phyloP scores from a whole-genome alignment of 2,329 filamentous ascomycete genomes.

The Neodidymelliopsis sp. region DNA sequence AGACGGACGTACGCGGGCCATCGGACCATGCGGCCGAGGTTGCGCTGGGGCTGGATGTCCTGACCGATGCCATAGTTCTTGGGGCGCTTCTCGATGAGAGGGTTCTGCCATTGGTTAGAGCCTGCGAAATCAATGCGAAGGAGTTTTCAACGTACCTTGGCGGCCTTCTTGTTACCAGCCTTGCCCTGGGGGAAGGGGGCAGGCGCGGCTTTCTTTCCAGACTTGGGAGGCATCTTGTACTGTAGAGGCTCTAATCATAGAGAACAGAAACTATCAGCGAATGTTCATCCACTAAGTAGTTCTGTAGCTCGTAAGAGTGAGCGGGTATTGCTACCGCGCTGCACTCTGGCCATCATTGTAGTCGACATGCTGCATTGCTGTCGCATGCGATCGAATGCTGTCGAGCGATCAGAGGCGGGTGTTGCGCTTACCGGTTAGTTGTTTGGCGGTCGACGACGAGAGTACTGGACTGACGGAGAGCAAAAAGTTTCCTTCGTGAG shows the following conservation, averaged over 20 bases:
- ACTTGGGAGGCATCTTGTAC: slow-evolving; percentile 68
- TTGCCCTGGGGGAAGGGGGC: slow-evolving; percentile 75
- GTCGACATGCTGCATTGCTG: slow-evolving; percentile 40
- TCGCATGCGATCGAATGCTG: slow-evolving; percentile 44
- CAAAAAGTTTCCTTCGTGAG: slow-evolving; percentile 25
- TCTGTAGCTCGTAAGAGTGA: slow-evolving; percentile 50
- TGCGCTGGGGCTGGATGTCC: slow-evolving; percentile 80
- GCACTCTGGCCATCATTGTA: slow-evolving; percentile 49
- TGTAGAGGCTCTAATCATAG: slow-evolving; percentile 95
- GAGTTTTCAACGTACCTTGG: slow-evolving; percentile 78
- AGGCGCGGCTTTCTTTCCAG: slow-evolving; percentile 98
- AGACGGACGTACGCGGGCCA: slow-evolving; percentile 96
- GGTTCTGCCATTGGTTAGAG: slow-evolving; percentile 72
- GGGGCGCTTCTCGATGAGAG: slow-evolving; percentile 96
- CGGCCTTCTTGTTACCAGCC: slow-evolving; percentile 89
- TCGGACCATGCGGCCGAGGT: slow-evolving; percentile 85
- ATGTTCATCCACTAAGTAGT: slow-evolving; percentile 74
- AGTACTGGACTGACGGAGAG: slow-evolving; percentile 39
- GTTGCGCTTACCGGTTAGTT: slow-evolving; percentile 49
- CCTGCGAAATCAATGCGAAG: slow-evolving; percentile 1
- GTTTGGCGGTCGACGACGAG: slow-evolving; percentile 46
- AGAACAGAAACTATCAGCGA: slow-evolving; percentile 99
- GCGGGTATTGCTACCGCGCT: slow-evolving; percentile 47
- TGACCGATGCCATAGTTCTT: slow-evolving; percentile 99
- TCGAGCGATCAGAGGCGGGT: slow-evolving; percentile 39